Base-by-base conservation (phyloP, 1,139 yeast species). In the Yamadazyma mexicana region DNA sequence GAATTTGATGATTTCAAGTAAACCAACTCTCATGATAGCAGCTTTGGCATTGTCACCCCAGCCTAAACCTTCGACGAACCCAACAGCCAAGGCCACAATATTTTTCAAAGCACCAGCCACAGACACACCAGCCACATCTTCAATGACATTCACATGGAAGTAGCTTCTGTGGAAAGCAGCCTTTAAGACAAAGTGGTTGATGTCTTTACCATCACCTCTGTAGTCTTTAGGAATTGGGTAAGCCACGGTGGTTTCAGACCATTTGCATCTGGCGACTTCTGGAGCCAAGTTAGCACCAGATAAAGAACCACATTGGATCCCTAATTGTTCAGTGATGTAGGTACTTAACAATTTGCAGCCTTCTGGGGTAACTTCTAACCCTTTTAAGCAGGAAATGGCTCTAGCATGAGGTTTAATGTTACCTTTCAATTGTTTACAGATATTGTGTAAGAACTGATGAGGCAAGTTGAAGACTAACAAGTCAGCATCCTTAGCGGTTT, bases 21-120 rank as follows among this genome's bases (percentile, higher is more conserved):
- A 66, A 37, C 98, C 98, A 51, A 94, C 82, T 70, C 98, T 81
- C 91, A 89, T 88, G 55, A 91, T 80, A 37, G 97, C 97, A 37
- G 96, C 86, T 66, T 89, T 87, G 51, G 98, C 96, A 60, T 91
- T 91, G 69, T 88, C 96, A 61, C 98, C 98, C 97, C 98, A 91
- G 42, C 95, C 96, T 46, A 85, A 77, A 52, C 97, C 97, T 66
- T 87, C 96, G 46, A 89, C 96, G 59, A 89, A 86, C 39, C 97
- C 98, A 41, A 94, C 96, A 42, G 94, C 89, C 56, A 87, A 75
- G 38, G 97, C 97, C 51, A 89, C 87, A 29, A 91, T 89, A 66
- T 91, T 91, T 71, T 91, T 91, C 62, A 91, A 75, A 4, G 98
- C 98, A 55, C 97, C 98, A 31, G 96, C 95, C 49, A 91, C 78